These are phyloP conservation scores for Colletotrichum sp. DNA, from an alignment of 2,329 filamentous ascomycete species.

Conservation along the genomic window DNA sequence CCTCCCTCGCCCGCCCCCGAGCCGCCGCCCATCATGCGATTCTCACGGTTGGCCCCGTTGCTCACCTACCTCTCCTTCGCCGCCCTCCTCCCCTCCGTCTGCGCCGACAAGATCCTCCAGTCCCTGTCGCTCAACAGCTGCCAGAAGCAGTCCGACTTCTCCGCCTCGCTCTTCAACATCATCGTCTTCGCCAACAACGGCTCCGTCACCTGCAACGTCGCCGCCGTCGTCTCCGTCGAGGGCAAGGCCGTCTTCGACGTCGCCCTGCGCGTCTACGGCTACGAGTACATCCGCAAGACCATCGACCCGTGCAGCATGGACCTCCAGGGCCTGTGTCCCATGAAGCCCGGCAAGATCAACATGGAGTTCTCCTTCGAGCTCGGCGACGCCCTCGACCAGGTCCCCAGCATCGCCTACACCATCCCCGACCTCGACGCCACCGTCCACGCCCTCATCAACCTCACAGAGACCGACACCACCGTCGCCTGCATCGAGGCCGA, in stretches of 20 bases:
- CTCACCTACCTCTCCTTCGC: slow-evolving; percentile 50
- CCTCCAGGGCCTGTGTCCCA: slow-evolving; percentile 84
- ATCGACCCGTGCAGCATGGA: slow-evolving; percentile 78
- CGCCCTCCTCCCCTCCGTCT: slow-evolving; percentile 49
- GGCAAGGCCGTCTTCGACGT: slow-evolving; percentile 83
- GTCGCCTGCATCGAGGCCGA: slow-evolving; percentile 88
- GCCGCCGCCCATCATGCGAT: not conserved
- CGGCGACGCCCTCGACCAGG: slow-evolving; percentile 53
- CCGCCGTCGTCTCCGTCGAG: slow-evolving; percentile 81
- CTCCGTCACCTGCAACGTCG: slow-evolving; percentile 74
- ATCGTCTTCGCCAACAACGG: slow-evolving; percentile 78
- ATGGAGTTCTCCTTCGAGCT: slow-evolving; percentile 49
- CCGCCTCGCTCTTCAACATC: slow-evolving; percentile 88
- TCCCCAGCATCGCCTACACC: slow-evolving; percentile 78
- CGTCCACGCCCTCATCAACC: slow-evolving; percentile 82
- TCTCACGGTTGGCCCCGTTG: slow-evolving; percentile 25
- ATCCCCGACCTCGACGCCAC: slow-evolving; percentile 91
- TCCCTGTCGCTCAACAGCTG: slow-evolving; percentile 87
- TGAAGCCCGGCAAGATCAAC: slow-evolving; percentile 82
- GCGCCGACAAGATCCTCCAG: slow-evolving; percentile 72
- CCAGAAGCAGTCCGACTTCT: slow-evolving; percentile 83
- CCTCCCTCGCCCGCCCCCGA: not conserved
- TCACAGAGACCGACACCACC: slow-evolving; percentile 62
- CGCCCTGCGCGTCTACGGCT: slow-evolving; percentile 82
- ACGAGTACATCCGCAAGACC: slow-evolving; percentile 67